Percentiles rank a stretch among this genome's conserved stretches.
phyloP scores from a whole-genome alignment of 306 rosid genomes.

The Aeschynomene evenia region DNA sequence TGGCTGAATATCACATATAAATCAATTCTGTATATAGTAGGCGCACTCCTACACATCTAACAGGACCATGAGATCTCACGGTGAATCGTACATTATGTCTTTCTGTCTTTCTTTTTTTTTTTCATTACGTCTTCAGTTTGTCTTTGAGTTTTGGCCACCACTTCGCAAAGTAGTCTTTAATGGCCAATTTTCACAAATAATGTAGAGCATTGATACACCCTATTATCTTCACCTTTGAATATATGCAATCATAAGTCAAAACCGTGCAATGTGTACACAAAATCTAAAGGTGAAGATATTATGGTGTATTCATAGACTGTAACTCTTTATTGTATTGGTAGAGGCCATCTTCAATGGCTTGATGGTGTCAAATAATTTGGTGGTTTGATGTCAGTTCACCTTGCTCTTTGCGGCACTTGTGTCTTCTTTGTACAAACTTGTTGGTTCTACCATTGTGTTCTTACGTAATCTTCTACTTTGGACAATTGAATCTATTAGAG shows the following conservation, averaged over 20 bases:
- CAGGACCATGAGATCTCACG: constrained; percentile 24
- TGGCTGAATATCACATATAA: constrained; percentile 37
- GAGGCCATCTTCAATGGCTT: constrained; percentile 16
- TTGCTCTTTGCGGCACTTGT: constrained; percentile 14
- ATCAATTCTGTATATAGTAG: constrained; percentile 48
- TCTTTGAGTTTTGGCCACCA: not conserved
- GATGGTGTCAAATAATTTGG: constrained; percentile 1
- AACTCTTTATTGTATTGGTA: constrained; percentile 6
- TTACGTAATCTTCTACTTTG: not conserved
- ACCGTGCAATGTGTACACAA: constrained; percentile 13
- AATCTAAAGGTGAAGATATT: constrained; percentile 20
- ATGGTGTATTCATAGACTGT: constrained; percentile 10
- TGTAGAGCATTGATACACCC: constrained; percentile 12
- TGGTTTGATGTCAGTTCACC: constrained; percentile 14
- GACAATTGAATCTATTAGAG: not conserved
- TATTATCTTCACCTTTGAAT: constrained; percentile 16
- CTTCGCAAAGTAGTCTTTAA: not conserved
- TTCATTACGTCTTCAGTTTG: not conserved
- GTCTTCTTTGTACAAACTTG: not conserved
- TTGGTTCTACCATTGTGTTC: not conserved
- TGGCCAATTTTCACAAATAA: constrained; percentile 29
- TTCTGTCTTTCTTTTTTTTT: not conserved
- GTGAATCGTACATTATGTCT: constrained; percentile 19
- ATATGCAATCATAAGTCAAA: not conserved
- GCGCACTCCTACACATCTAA: constrained; percentile 28